phyloP scores from a whole-genome alignment of 352 stramenopile genomes.

The Elongisporangium senticosum region DNA sequence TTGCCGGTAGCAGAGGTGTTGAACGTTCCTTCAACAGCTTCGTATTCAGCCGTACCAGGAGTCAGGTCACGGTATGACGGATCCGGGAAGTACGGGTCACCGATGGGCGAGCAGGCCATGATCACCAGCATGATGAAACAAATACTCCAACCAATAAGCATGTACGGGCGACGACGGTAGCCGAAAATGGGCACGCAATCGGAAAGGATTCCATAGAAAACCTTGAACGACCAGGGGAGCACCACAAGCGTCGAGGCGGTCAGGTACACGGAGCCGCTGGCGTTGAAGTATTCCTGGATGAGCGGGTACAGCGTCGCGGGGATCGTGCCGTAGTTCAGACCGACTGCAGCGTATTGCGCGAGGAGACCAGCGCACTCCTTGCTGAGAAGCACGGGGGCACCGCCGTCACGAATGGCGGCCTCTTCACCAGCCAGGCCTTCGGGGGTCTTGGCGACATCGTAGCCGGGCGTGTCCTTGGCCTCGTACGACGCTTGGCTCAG shows the following conservation, averaged over 20 bases:
- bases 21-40: too few species aligned
- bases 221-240: conserved; percentile 50
- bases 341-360: conserved; percentile 35
- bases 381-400: conserved; percentile 22
- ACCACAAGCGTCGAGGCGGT: conserved; percentile 30
- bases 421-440: conserved; percentile 21
- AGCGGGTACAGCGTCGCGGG: conserved; percentile 34
- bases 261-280: conserved; percentile 26
- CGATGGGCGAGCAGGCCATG: conserved; percentile 31
- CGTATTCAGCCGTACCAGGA: too few species aligned
- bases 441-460: conserved; percentile 17
- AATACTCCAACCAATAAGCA: conserved; percentile 47
- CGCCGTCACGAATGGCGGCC: conserved; percentile 31
- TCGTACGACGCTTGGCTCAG: conserved; percentile 13
- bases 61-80: conserved; percentile 18
- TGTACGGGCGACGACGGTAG: conserved; percentile 44
- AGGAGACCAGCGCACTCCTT: conserved; percentile 24
- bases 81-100: conserved; percentile 40
- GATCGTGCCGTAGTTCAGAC: conserved; percentile 30
- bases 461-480: conserved; percentile 11
- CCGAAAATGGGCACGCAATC: conserved; percentile 50
- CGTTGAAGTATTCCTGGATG: conserved; percentile 39
- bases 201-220: conserved; percentile 55
- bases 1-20: too few species aligned
- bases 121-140: conserved; percentile 32